Conservation (phyloP, 371 early-diverging fungal species). For the Blakeslea trispora region DNA sequence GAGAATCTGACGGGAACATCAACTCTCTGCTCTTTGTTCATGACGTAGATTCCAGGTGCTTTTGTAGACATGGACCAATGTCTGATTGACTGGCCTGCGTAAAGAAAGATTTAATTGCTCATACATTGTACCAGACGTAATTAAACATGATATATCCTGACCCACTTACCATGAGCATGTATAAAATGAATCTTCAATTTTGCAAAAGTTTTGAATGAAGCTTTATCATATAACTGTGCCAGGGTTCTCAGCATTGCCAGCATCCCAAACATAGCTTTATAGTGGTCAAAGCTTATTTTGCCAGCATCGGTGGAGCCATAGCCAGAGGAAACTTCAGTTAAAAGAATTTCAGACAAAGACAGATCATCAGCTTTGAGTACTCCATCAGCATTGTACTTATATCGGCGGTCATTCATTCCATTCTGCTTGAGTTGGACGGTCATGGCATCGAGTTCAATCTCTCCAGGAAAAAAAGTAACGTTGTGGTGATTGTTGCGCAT, state of each 20-base stretch:
- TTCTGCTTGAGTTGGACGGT: slow-evolving; percentile 23
- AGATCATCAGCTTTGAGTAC: slow-evolving; percentile 18
- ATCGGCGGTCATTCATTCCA: slow-evolving; percentile 24
- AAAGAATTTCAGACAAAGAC: slow-evolving; percentile 23
- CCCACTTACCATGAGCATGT: slow-evolving; percentile 32
- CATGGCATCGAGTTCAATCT: slow-evolving; percentile 28
- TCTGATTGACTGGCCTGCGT: slow-evolving; percentile 26
- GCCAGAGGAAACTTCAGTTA: slow-evolving; percentile 25
- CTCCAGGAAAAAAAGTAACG: slow-evolving; percentile 30
- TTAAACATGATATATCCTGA: slow-evolving; percentile 21
- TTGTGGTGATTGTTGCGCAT: slow-evolving; percentile 19
- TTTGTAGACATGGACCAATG: slow-evolving; percentile 36
- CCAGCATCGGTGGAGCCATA: slow-evolving; percentile 18
- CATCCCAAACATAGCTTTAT: slow-evolving; percentile 35
- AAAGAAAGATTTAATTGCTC: slow-evolving; percentile 23
- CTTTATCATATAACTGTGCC: slow-evolving; percentile 26
- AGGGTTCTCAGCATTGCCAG: slow-evolving; percentile 34
- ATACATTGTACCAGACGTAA: slow-evolving; percentile 11
- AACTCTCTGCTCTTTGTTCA: slow-evolving; percentile 34
- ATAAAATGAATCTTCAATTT: slow-evolving; percentile 30
- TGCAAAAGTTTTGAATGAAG: slow-evolving; percentile 28
- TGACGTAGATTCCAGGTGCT: slow-evolving; percentile 30
- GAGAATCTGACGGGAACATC: slow-evolving; percentile 26
- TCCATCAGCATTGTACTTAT: slow-evolving; percentile 30
- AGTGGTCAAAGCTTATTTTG: slow-evolving; percentile 27